Base-by-base conservation (phyloP, 352 stramenopile species). In the Pythium rhizo-oryzae region DNA sequence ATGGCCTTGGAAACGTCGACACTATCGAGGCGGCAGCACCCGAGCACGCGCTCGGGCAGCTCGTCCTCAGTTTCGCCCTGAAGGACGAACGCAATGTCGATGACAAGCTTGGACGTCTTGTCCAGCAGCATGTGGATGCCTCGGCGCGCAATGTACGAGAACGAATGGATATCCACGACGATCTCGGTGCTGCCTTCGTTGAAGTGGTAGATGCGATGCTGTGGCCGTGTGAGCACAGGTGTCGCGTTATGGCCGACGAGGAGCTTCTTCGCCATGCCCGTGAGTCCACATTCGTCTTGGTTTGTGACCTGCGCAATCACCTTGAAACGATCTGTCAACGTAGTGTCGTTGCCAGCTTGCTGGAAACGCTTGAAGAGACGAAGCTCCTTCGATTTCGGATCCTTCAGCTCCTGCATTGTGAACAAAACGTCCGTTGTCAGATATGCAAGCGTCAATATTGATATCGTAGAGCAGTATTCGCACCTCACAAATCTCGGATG, bases 31-130 rank as follows among this genome's bases (percentile, higher is more conserved):
- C 89, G 84, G 59, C 84, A 93, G 65, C 90, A 94, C 35, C 86
- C 90, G 2, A 97, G 76, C 43, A 96, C 81, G 65, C 89, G 85
- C 70, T 97, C 90, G 0, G 90, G 90, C 25, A 97, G 67, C 58
- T 97, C 89, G 30, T 96, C 85, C 21, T 96, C 87, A 1, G 82
- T 85, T 67, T 97, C 89, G 35, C 90, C 89, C 67, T 97, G 87
- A 18, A 97, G 76, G 18, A 96, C 87, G 63, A 96, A 95, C 0
- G 80, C 85, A 12, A 97, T 77, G 76, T 97, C 90, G 62, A 97
- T 93, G 47, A 97, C 84, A 19, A 97, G 71, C 30, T 81, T 78
- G 37, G 83, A 72, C 5, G 78, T 89, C 76, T 91, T 93, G 79
- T 93, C 82, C 16, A 93, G 71, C 47, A 94, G 70, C 51, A 89